A percentile compares a stretch with the other conserved stretches of the same genome.
Evolutionary conservation across 495 filamentous ascomycete species (phyloP).

Genomic region (Penicillium canescens): DNA sequence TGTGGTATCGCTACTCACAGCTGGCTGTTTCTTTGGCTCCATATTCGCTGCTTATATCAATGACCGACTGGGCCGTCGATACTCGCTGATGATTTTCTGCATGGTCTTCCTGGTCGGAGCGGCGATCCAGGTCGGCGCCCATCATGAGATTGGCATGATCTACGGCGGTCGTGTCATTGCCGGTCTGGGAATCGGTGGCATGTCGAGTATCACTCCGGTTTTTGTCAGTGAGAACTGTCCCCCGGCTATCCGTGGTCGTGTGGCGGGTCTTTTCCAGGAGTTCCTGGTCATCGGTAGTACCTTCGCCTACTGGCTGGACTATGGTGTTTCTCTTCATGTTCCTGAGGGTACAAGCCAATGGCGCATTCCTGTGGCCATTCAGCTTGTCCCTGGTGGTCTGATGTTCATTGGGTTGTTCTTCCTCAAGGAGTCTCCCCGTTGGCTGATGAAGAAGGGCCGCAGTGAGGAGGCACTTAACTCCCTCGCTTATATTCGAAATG

Average conservation of each 20-base stretch:
- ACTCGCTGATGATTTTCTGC: conserved; percentile 55
- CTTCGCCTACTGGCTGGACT: conserved; percentile 50
- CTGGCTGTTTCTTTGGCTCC: conserved; percentile 69
- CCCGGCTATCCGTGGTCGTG: conserved; percentile 41
- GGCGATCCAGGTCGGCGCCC: conserved; percentile 56
- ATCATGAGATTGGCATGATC: conserved; percentile 33
- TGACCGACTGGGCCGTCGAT: conserved; percentile 58
- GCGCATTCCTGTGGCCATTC: conserved; percentile 54
- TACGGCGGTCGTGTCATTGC: conserved; percentile 45
- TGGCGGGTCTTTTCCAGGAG: conserved; percentile 38
- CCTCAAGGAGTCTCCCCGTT: conserved; percentile 56
- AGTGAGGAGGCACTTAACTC: conserved; percentile 44
- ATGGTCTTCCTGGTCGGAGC: conserved; percentile 64
- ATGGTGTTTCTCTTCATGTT: conserved; percentile 47
- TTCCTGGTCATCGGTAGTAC: conserved; percentile 33
- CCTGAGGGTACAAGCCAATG: conserved; percentile 48
- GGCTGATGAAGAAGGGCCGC: conserved; percentile 51
- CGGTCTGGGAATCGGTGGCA: conserved; percentile 45
- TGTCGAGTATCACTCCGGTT: conserved; percentile 50
- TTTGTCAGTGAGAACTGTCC: conserved; percentile 51
- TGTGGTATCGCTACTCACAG: conserved; percentile 62
- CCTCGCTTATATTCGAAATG: conserved; percentile 46
- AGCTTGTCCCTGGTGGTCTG: conserved; percentile 52
- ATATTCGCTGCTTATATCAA: conserved; percentile 58
- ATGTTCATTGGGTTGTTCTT: conserved; percentile 53